Conservation (phyloP, 768 basidiomycete species). For the Neoboletus subvelutipes region DNA sequence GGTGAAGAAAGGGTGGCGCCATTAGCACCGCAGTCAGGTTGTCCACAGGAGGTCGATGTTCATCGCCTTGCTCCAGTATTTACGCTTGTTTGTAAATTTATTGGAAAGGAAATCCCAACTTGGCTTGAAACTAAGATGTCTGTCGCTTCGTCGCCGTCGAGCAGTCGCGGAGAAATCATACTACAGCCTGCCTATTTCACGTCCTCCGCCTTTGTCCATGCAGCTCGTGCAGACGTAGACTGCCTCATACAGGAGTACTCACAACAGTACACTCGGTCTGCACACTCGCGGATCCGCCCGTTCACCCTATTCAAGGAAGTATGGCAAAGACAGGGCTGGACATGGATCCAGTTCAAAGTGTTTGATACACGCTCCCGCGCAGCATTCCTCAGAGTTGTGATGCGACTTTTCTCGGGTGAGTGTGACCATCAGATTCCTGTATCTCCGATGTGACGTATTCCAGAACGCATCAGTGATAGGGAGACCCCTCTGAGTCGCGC, state of each 20-base stretch:
- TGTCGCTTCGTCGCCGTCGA: constrained; percentile 53
- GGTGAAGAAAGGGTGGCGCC: constrained; percentile 47
- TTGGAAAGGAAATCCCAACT: constrained; percentile 20
- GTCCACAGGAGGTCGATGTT: background rate
- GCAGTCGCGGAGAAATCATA: constrained; percentile 56
- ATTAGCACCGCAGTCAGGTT: constrained; percentile 4
- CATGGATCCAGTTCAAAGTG: constrained; percentile 72
- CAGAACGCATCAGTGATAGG: constrained; percentile 54
- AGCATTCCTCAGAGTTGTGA: constrained; percentile 55
- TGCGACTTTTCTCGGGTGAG: constrained; percentile 69
- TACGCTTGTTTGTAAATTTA: constrained; percentile 16
- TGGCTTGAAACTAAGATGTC: constrained; percentile 32
- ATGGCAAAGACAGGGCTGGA: constrained; percentile 71
- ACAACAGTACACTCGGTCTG: constrained; percentile 41
- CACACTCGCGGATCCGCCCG: constrained; percentile 38
- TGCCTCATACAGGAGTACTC: constrained; percentile 52
- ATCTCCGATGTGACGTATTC: background rate
- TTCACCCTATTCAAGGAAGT: constrained; percentile 70
- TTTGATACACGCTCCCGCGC: constrained; percentile 68
- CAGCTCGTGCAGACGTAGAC: constrained; percentile 63
- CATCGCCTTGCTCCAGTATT: background rate
- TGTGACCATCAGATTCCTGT: background rate
- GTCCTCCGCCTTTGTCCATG: constrained; percentile 67
- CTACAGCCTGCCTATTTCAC: constrained; percentile 79
- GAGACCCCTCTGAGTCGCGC: constrained; percentile 56